Evolutionary conservation across 495 filamentous ascomycete species (phyloP).

Genomic region (Rostrohypoxylon terebratum): DNA sequence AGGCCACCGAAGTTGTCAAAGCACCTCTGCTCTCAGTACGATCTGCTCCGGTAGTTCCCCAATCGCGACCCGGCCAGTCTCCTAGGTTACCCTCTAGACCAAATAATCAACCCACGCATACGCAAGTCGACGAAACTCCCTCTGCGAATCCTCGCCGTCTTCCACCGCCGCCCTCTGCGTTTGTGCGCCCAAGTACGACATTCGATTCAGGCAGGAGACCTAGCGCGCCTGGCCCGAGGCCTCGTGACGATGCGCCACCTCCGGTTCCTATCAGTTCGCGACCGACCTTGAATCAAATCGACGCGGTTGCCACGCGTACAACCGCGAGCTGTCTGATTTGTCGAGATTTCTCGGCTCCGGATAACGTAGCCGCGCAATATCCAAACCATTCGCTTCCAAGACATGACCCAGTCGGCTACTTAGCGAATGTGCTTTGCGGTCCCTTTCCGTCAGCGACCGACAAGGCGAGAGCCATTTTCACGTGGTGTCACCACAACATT

Average conservation of each 20-base stretch:
- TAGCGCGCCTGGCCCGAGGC: conserved; percentile 16
- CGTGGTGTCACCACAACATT: conserved; percentile 96
- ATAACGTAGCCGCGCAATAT: conserved; percentile 80
- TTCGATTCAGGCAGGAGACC: conserved; percentile 37
- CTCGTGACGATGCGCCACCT: conserved; percentile 52
- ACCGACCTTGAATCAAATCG: conserved; percentile 57
- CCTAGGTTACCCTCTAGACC: conserved; percentile 59
- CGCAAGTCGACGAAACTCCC: conserved; percentile 38
- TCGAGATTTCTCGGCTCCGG: conserved; percentile 86
- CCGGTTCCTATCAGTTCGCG: conserved; percentile 61
- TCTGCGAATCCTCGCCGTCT: conserved; percentile 52
- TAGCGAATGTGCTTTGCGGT: conserved; percentile 79
- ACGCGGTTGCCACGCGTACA: conserved; percentile 52
- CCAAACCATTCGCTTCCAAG: conserved; percentile 75
- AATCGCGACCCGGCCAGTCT: conserved; percentile 52
- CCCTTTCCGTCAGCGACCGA: conserved; percentile 87
- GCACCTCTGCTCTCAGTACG: conserved; percentile 38
- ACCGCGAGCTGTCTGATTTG: conserved; percentile 75
- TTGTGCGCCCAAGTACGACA: conserved; percentile 37
- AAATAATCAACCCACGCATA: conserved; percentile 38
- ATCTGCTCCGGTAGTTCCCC: conserved; percentile 41
- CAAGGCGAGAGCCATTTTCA: conserved; percentile 91
- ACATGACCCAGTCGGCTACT: conserved; percentile 70
- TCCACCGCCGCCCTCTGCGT: conserved; percentile 54
- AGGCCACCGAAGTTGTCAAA: conserved; percentile 37